These are phyloP conservation scores for Epicoccum nigrum DNA, from an alignment of 2,329 filamentous ascomycete species.

Conservation along the genomic window DNA sequence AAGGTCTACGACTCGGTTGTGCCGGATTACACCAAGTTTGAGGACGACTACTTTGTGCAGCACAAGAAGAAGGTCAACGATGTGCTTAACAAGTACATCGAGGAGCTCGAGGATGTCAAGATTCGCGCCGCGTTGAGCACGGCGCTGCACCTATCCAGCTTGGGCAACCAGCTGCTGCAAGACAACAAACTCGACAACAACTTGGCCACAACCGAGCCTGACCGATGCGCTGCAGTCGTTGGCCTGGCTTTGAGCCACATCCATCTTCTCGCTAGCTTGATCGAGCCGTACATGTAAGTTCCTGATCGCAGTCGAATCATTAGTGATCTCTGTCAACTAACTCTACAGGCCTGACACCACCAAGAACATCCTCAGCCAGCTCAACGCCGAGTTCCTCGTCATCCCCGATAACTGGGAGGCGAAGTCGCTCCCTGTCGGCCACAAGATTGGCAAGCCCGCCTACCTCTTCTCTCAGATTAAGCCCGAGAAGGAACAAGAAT, in stretches of 20 bases:
- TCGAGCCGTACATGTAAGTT: slow-evolving; percentile 76
- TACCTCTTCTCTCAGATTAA: slow-evolving; percentile 87
- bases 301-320: background rate
- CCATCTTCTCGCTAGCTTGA: slow-evolving; percentile 77
- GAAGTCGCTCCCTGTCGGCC: slow-evolving; percentile 62
- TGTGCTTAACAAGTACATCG: slow-evolving; percentile 69
- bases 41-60: slow-evolving; percentile 47
- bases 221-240: slow-evolving; percentile 67
- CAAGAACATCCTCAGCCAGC: slow-evolving; percentile 76
- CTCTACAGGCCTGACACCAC: slow-evolving; percentile 49
- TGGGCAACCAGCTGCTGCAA: slow-evolving; percentile 65
- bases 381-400: slow-evolving; percentile 62
- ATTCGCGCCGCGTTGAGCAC: slow-evolving; percentile 70
- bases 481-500: slow-evolving; percentile 79
- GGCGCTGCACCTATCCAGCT: slow-evolving; percentile 69
- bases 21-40: slow-evolving; percentile 68
- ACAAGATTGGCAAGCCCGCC: slow-evolving; percentile 79
- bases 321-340: slow-evolving; percentile 10
- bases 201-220: slow-evolving; percentile 64
- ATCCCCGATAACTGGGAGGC: slow-evolving; percentile 62
- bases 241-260: slow-evolving; percentile 84
- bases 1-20: slow-evolving; percentile 73
- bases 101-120: slow-evolving; percentile 72
- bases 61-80: slow-evolving; percentile 68
- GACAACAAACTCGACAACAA: slow-evolving; percentile 65